These are phyloP conservation scores for Alternaria conjuncta DNA, from an alignment of 2,329 filamentous ascomycete species.

Conservation along the genomic window DNA sequence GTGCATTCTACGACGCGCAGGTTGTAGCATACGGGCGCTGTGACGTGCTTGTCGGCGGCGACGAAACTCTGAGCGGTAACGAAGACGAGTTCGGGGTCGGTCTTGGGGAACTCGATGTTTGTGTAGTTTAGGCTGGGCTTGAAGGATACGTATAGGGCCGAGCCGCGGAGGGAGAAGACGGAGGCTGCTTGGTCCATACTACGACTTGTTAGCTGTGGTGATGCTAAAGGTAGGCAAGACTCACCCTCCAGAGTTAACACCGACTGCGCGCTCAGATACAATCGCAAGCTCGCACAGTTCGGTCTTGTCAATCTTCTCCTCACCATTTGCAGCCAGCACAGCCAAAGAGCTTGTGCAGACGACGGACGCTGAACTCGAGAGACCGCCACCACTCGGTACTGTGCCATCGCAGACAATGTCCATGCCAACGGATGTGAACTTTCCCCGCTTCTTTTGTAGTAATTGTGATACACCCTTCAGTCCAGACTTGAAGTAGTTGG, in stretches of 20 bases:
- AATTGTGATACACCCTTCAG: slow-evolving; percentile 81
- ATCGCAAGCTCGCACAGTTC: slow-evolving; percentile 92
- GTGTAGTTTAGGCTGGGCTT: slow-evolving; percentile 76
- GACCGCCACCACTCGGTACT: slow-evolving; percentile 87
- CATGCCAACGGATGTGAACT: slow-evolving; percentile 77
- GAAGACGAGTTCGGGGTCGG: slow-evolving; percentile 84
- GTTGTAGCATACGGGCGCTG: slow-evolving; percentile 94
- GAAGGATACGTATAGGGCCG: slow-evolving; percentile 90
- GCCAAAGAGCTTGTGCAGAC: slow-evolving; percentile 89
- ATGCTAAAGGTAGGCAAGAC: slow-evolving; percentile 27
- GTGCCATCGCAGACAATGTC: slow-evolving; percentile 89
- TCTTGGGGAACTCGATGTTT: slow-evolving; percentile 81
- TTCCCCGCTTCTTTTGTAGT: slow-evolving; percentile 70
- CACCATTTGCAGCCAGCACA: slow-evolving; percentile 84
- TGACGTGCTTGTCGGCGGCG: slow-evolving; percentile 91
- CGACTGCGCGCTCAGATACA: slow-evolving; percentile 90
- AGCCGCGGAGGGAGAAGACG: slow-evolving; percentile 86
- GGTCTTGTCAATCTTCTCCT: slow-evolving; percentile 81
- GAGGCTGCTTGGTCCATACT: slow-evolving; percentile 98
- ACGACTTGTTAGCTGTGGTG: slow-evolving; percentile 27
- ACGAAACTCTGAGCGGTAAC: slow-evolving; percentile 95
- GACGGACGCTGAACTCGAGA: slow-evolving; percentile 93
- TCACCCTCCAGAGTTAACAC: slow-evolving; percentile 94
- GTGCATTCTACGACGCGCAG: slow-evolving; percentile 95
- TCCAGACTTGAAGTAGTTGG: slow-evolving; percentile 97